phyloP scores from a whole-genome alignment of 345 rosid genomes.

The Rhodomyrtus tomentosa region DNA sequence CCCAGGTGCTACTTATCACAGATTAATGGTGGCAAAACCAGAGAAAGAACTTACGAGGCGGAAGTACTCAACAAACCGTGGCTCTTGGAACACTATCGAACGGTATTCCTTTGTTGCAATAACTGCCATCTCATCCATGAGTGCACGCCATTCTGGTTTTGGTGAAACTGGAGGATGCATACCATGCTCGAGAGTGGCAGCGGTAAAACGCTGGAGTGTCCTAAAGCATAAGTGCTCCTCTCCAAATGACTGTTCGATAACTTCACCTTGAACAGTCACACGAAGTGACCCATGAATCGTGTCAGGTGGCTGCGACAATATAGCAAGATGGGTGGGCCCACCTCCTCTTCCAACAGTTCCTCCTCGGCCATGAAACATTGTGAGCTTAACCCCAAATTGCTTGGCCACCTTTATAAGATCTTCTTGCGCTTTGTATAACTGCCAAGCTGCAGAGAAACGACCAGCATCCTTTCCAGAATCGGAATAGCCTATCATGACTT shows the following conservation, averaged over 20 bases:
- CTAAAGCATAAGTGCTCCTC: conserved; percentile 91
- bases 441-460: conserved; percentile 94
- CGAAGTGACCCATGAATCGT: conserved; percentile 83
- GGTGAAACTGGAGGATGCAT: conserved; percentile 95
- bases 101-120: conserved; percentile 81
- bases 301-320: conserved; percentile 95
- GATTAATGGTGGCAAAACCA: neutral
- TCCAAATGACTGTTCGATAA: conserved; percentile 86
- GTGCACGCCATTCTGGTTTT: conserved; percentile 92
- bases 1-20: neutral
- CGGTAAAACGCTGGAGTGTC: conserved; percentile 90
- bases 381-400: conserved; percentile 71
- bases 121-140: conserved; percentile 93
- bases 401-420: conserved; percentile 90
- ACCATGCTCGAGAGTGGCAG: conserved; percentile 95
- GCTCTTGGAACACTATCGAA: conserved; percentile 81
- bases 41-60: conserved; percentile 53
- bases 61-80: conserved; percentile 91
- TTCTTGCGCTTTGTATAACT: conserved; percentile 85
- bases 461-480: conserved; percentile 99
- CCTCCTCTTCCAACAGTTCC: conserved; percentile 99
- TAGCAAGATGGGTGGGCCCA: conserved; percentile 97
- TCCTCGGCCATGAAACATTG: conserved; percentile 97
- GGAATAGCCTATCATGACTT: conserved; percentile 96
- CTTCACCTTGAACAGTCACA: conserved; percentile 97